Evolutionary conservation across 495 filamentous ascomycete genomes (phyloP), one percentile per base, ranked within the genome.

Genomic region (Thermothielavioides terrestris): DNA sequence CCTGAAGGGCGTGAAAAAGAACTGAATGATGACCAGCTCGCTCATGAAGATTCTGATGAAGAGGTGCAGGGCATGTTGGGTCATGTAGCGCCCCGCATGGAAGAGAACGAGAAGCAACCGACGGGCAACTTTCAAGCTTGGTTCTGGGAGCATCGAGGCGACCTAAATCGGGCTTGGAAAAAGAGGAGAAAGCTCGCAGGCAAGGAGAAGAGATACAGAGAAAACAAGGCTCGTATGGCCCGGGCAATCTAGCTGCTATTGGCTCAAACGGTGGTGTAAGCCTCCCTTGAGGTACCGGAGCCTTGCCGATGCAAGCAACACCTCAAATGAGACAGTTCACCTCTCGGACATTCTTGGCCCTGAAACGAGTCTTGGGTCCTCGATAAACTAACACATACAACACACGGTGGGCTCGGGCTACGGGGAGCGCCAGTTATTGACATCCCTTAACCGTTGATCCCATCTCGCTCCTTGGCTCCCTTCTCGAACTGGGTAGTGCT

Each of bases 81-180:
- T n/a, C 71, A 74, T 12, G 25, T 32, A 1, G 28, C 39, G 6
- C 12, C 14, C 0, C 46, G 37, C 17, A 64, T 60, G 6, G 70
- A 64, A 43, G 57, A 47, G 4, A 50, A 22, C 17, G 27, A 53
- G 38, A 59, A 62, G 14, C 61, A 57, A 8, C 34, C 66, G 2
- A 64, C 69, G 4, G 83, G 80, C 27, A 83, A 86, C 18, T 96
- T 95, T 67, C 75, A 83, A 34, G 86, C 90, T 60, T 89, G 83
- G 80, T 98, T 96, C 66, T 97, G 86, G 79, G 89, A 94, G 63
- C 77, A 90, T 51, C 76, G 91, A 1, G 89, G 91, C 2, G 88
- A 95, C 36, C 80, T 85, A 45, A 97, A 95, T 62, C 75, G 89
- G 21, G 85, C 84, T 3, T 97, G 91, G 91, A 95, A 91, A 71